Conservation (phyloP, 257 asterid genomes). For the Forsythia viridissima region DNA sequence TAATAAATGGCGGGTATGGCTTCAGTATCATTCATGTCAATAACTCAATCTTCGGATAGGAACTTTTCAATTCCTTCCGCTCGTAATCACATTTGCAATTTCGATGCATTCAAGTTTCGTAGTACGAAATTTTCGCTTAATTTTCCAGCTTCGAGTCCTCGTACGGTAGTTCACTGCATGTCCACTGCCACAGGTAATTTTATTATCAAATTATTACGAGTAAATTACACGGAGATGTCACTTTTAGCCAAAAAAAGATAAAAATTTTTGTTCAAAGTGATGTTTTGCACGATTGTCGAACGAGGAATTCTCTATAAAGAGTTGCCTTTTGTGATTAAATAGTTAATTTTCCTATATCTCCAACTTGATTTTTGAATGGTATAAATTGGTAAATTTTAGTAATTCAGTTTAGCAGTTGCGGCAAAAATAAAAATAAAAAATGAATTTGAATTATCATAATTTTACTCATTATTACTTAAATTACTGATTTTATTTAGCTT, state of each 20-base stretch:
- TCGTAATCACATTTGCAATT: slow-evolving; percentile 22
- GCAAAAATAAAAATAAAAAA: too few relatives aligned
- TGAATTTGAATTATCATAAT: neutral
- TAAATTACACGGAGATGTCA: too few relatives aligned
- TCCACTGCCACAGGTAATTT: slow-evolving; percentile 50
- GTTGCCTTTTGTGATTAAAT: too few relatives aligned
- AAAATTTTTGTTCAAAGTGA: too few relatives aligned
- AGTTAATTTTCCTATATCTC: neutral
- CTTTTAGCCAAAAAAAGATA: neutral
- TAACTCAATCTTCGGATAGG: slow-evolving; percentile 30
- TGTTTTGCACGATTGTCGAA: too few relatives aligned
- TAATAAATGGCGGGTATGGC: slow-evolving; percentile 50
- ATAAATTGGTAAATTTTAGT: too few relatives aligned
- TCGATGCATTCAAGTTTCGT: slow-evolving; percentile 50
- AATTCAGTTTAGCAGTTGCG: too few relatives aligned
- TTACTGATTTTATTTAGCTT: slow-evolving; percentile 2
- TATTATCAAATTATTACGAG: neutral
- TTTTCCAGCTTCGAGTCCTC: slow-evolving; percentile 38
- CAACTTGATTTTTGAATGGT: too few relatives aligned
- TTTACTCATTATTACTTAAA: neutral
- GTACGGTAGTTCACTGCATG: slow-evolving; percentile 61
- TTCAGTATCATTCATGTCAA: slow-evolving; percentile 48
- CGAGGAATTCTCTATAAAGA: too few relatives aligned
- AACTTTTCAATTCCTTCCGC: slow-evolving; percentile 26
- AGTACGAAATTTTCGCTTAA: slow-evolving; percentile 28